Evolutionary conservation across 345 rosid genomes (phyloP), one percentile per base, ranked within the genome.

Genomic region (Passiflora organensis): DNA sequence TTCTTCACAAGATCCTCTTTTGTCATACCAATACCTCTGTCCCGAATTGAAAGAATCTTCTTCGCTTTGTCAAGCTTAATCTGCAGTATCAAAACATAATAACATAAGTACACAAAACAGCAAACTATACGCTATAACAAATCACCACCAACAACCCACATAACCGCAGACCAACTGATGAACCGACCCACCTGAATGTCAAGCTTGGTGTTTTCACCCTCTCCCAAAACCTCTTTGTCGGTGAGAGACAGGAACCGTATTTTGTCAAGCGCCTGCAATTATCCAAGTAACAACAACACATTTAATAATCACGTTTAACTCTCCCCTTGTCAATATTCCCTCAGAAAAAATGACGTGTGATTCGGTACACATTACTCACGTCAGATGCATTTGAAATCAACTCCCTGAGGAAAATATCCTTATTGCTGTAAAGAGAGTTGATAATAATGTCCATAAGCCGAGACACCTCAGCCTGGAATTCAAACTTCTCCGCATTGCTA

Each of bases 401-500:
- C 73, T 93, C 97, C 76, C 97, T 85, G 2, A 93, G 73, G 95
- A 89, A 93, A 66, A 93, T 93, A 34, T 93, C 99, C 74, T 89
- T 93, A 73, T 93, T 93, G 60, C 99, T 93, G 71, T 93, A 89
- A 13, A 93, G 95, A 65, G 99, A 93, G 83, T 93, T 93, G 74
- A 93, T 82, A 46, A 93, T 69, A 63, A 93, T 93, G 51, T 93
- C 99, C 99, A 93, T 89, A 41, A 86, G 97, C 82, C 99, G 79
- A 58, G 99, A 93, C 43, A 89, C 99, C 84, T 93, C 99, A 44
- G 99, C 99, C 60, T 93, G 99, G 80, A 93, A 93, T 79, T 89
- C 84, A 71, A 86, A 93, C 74, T 86, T 93, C 86, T 89, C 91
- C 70, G 91, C 96, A 70, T 56, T 79, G 58, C 58, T 67, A 13